Evolutionary conservation across 306 rosid species (phyloP).

Genomic region (Malus sieversii): DNA sequence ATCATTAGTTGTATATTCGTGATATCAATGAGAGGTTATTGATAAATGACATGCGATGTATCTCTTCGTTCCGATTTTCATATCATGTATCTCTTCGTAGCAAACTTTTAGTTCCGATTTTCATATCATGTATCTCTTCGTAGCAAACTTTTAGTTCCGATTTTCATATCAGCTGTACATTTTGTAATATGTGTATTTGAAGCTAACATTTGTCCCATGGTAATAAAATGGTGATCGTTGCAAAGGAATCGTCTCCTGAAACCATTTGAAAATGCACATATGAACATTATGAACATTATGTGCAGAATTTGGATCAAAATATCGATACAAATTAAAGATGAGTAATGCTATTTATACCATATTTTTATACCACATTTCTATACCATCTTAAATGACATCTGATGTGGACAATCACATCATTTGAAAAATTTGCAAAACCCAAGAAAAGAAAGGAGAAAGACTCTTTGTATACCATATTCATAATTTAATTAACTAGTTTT

Average conservation of each 20-base stretch:
- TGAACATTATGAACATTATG: neutral
- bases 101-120: no score
- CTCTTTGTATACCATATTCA: no score
- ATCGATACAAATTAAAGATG: no score
- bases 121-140: neutral
- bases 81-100: no score
- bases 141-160: neutral
- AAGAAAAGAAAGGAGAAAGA: no score
- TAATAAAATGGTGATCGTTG: neutral
- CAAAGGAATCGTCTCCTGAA: neutral
- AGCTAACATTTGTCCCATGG: neutral
- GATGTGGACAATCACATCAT: no score
- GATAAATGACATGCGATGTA: neutral
- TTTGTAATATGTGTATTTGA: neutral
- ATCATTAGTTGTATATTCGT: neutral
- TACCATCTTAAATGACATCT: no score
- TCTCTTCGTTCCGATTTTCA: neutral
- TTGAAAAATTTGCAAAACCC: no score
- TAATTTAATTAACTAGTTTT: no score
- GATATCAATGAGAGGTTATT: neutral
- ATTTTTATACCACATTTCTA: no score
- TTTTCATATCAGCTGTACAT: neutral
- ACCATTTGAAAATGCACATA: neutral
- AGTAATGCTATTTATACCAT: no score
- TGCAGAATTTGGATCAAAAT: no score